phyloP scores from a whole-genome alignment of 805 yeast species.

The Ascoidea rubescens region DNA sequence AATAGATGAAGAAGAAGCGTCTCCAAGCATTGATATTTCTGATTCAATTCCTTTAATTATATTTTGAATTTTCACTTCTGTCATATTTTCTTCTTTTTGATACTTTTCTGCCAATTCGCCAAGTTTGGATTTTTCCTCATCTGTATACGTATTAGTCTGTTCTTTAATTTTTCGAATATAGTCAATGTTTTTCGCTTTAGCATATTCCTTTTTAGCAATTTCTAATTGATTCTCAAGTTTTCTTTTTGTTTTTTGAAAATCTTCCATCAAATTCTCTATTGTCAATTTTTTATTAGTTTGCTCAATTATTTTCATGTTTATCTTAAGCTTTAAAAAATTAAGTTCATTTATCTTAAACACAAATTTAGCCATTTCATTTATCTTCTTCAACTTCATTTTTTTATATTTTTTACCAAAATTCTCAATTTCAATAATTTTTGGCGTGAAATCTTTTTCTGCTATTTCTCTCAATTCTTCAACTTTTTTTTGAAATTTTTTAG shows the following conservation, averaged over 20 bases:
- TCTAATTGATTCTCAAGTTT: conserved; percentile 16
- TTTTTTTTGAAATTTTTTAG: conserved; percentile 17
- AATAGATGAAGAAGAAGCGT: conserved; percentile 24
- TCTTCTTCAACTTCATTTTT: conserved; percentile 14
- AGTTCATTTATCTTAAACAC: conserved; percentile 15
- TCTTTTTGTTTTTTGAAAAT: conserved; percentile 18
- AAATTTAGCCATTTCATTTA: conserved; percentile 11
- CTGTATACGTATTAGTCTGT: conserved; percentile 21
- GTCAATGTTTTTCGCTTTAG: conserved; percentile 13
- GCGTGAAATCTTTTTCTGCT: conserved; percentile 26
- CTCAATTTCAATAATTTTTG: conserved; percentile 22
- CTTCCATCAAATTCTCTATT: conserved; percentile 16
- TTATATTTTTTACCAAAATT: conserved; percentile 14
- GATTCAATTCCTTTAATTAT: conserved; percentile 32
- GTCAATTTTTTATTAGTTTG: conserved; percentile 23
- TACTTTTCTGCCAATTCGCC: conserved; percentile 26
- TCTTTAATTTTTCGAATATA: conserved; percentile 15
- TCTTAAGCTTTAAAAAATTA: conserved; percentile 15
- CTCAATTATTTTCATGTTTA: conserved; percentile 22
- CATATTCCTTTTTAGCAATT: conserved; percentile 17
- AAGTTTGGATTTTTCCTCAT: conserved; percentile 24
- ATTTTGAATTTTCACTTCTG: conserved; percentile 22
- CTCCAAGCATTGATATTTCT: conserved; percentile 23
- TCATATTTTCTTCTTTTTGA: conserved; percentile 22
- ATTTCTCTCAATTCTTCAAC: conserved; percentile 22